phyloP scores from a whole-genome alignment of 108 stramenopile genomes.

The Discostella stelligeroides region DNA sequence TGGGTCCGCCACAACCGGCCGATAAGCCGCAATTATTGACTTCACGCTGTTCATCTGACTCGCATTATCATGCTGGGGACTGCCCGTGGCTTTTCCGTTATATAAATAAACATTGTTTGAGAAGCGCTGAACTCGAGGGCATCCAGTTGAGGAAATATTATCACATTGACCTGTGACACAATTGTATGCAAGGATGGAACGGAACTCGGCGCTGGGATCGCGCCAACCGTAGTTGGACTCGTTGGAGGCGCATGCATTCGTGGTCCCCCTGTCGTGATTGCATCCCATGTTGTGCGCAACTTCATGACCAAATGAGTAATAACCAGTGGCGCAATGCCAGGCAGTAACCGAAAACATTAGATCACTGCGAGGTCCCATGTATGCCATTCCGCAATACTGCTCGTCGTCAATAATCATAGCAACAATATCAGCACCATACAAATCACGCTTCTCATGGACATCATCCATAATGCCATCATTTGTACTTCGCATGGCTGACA shows the following conservation, averaged over 20 bases:
- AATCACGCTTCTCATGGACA: constrained; percentile 3
- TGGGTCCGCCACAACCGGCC: background rate
- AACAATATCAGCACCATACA: constrained; percentile 22
- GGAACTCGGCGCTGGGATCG: constrained; percentile 9
- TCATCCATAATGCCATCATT: constrained; percentile 24
- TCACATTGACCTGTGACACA: constrained; percentile 15
- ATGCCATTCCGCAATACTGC: background rate
- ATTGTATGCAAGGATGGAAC: constrained; percentile 20
- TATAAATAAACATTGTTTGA: constrained; percentile 8
- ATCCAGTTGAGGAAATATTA: background rate
- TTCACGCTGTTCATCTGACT: background rate
- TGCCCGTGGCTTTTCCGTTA: background rate
- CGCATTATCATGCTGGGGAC: constrained; percentile 2
- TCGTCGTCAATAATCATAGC: constrained; percentile 8
- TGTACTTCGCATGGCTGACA: background rate
- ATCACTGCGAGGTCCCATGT: background rate
- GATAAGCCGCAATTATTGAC: background rate
- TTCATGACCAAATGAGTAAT: constrained; percentile 26
- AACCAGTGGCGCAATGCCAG: constrained; percentile 22
- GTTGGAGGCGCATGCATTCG: constrained; percentile 4
- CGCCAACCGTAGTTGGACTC: constrained; percentile 23
- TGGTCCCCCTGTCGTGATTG: constrained; percentile 26
- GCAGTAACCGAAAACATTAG: constrained; percentile 13
- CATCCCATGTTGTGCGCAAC: constrained; percentile 34
- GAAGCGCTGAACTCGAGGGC: constrained; percentile 21